These are phyloP conservation scores for Conoideocrella luteorostrata DNA, from an alignment of 2,329 filamentous ascomycete species.

Conservation along the genomic window DNA sequence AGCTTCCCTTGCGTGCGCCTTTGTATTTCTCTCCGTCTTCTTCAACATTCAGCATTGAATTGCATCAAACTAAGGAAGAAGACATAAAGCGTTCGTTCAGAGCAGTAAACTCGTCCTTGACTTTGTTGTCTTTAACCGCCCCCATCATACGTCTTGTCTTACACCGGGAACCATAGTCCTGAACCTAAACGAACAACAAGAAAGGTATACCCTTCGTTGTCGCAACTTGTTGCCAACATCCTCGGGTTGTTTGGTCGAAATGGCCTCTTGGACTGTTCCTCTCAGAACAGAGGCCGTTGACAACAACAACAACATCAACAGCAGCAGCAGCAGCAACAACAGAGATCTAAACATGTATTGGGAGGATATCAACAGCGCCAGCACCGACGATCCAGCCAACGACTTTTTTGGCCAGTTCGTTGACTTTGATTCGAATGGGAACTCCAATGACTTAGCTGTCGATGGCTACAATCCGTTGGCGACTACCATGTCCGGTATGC, in stretches of 20 bases:
- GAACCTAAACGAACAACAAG: no score
- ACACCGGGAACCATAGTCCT: no score
- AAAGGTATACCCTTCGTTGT: no score
- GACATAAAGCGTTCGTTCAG: no score
- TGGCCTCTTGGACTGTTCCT: slow-evolving; percentile 31
- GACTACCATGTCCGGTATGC: slow-evolving; percentile 18
- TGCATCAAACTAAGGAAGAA: no score
- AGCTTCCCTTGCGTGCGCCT: not conserved
- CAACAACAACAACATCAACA: slow-evolving; percentile 26
- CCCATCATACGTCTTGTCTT: no score
- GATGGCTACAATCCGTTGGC: slow-evolving; percentile 14
- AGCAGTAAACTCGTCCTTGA: no score
- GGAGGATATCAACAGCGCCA: slow-evolving; percentile 25
- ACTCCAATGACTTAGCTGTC: slow-evolving; percentile 14
- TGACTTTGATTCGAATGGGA: slow-evolving; percentile 26
- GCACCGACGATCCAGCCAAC: slow-evolving; percentile 20
- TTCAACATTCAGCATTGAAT: no score
- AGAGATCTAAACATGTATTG: slow-evolving; percentile 29
- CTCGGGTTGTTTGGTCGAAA: slow-evolving; percentile 11
- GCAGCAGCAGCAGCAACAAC: no score
- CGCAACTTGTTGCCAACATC: not conserved
- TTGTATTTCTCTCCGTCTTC: not conserved
- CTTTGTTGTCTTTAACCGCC: no score
- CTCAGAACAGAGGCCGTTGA: slow-evolving; percentile 28
- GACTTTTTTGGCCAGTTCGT: slow-evolving; percentile 33